Evolutionary conservation across 2,329 filamentous ascomycete genomes (phyloP).

Genomic region (Fusarium mundagurra): DNA sequence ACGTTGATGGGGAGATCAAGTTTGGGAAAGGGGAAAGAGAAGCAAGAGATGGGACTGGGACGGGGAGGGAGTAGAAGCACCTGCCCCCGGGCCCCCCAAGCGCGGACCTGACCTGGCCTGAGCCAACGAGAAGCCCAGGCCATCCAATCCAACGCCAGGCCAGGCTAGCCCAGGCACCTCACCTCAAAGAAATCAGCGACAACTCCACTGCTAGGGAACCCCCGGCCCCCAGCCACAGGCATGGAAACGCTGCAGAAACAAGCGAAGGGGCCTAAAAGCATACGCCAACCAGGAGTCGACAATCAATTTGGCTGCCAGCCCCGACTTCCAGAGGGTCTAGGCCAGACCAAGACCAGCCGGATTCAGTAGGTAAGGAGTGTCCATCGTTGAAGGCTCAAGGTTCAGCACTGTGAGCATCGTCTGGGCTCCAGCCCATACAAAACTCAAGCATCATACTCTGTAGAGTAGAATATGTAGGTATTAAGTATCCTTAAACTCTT

Average conservation of each 20-base stretch:
- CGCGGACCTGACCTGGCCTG: not conserved
- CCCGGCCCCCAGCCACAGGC: conserved; percentile 21
- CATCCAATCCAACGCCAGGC: conserved; percentile 4
- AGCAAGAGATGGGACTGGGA: conserved; percentile 19
- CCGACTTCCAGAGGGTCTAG: conserved; percentile 28
- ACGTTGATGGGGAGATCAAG: conserved; percentile 40
- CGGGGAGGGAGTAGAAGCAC: conserved; percentile 20
- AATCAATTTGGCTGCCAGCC: conserved; percentile 15
- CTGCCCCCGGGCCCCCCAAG: conserved; percentile 11
- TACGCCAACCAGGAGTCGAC: conserved; percentile 27
- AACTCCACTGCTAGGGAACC: conserved; percentile 30
- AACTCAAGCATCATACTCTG: not conserved
- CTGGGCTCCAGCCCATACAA: not conserved
- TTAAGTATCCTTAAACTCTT: not conserved
- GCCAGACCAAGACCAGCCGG: conserved; percentile 30
- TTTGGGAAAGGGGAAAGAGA: conserved; percentile 41
- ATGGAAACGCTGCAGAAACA: conserved; percentile 35
- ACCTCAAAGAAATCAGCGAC: conserved; percentile 17
- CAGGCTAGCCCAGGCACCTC: conserved; percentile 18
- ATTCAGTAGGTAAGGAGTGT: conserved; percentile 33
- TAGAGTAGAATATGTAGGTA: not conserved
- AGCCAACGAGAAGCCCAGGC: conserved; percentile 5
- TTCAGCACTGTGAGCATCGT: not conserved
- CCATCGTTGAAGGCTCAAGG: conserved; percentile 4
- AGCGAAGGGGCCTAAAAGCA: conserved; percentile 27